Evolutionary conservation across 495 filamentous ascomycete species (phyloP).

Genomic region (Neurospora intermedia): DNA sequence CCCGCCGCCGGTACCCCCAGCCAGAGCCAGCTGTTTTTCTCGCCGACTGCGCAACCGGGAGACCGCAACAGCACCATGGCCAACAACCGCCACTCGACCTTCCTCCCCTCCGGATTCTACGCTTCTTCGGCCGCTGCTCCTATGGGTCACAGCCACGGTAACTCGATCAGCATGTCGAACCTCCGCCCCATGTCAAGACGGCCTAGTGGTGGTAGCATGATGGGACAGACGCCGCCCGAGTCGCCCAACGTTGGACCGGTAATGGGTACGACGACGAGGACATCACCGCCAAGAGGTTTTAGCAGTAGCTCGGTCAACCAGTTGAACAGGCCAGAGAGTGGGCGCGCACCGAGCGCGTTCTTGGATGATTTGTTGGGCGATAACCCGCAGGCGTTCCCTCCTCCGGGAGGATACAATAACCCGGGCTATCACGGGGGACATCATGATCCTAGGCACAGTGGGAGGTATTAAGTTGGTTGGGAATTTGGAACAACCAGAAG

Average conservation of each 20-base stretch:
- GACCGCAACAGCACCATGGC: slow-evolving; percentile 24
- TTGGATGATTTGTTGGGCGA: slow-evolving; percentile 84
- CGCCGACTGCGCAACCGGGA: slow-evolving; percentile 62
- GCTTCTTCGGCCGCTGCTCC: slow-evolving; percentile 47
- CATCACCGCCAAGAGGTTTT: slow-evolving; percentile 19
- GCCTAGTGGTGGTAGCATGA: slow-evolving; percentile 27
- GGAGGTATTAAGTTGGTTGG: not conserved
- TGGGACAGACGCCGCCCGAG: slow-evolving; percentile 53
- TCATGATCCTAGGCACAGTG: slow-evolving; percentile 14
- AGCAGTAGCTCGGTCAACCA: slow-evolving; percentile 60
- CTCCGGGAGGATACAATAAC: slow-evolving; percentile 14
- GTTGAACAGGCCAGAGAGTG: slow-evolving; percentile 52
- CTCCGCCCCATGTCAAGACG: slow-evolving; percentile 39
- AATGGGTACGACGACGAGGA: not conserved
- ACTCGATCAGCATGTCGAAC: slow-evolving; percentile 43
- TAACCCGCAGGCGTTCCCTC: slow-evolving; percentile 25
- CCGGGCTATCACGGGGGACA: not conserved
- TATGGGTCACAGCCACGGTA: slow-evolving; percentile 26
- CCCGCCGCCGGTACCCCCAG: slow-evolving; percentile 34
- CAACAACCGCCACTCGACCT: slow-evolving; percentile 51
- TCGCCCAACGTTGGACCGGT: slow-evolving; percentile 42
- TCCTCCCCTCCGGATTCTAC: slow-evolving; percentile 90
- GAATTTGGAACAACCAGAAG: not conserved
- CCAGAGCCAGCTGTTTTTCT: slow-evolving; percentile 74
- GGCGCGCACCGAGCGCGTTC: slow-evolving; percentile 80